A percentile compares a stretch with the other conserved stretches of the same genome.
Conservation (phyloP, 2,329 filamentous ascomycete species). For the Pseudogymnoascus sp. region DNA sequence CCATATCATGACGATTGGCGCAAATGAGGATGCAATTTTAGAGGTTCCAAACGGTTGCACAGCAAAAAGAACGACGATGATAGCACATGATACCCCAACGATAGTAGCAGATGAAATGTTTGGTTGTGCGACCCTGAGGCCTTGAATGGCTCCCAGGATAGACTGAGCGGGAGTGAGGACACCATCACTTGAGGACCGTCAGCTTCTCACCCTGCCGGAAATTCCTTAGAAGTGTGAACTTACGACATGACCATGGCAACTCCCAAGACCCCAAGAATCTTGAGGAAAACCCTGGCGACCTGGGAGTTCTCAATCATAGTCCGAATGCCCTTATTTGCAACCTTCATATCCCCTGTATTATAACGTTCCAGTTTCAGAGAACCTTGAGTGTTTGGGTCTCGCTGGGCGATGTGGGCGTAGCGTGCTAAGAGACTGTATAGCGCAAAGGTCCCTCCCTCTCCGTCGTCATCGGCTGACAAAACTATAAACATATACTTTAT, state of each 20-base stretch:
- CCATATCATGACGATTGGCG: constrained; percentile 63
- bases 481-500: constrained; percentile 64
- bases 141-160: constrained; percentile 63
- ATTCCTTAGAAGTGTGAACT: constrained; percentile 19
- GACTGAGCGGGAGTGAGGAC: constrained; percentile 65
- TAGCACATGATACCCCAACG: constrained; percentile 57
- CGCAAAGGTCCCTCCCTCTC: constrained; percentile 64
- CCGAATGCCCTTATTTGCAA: constrained; percentile 46
- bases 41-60: constrained; percentile 60
- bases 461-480: constrained; percentile 61
- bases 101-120: constrained; percentile 47
- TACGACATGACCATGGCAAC: constrained; percentile 58
- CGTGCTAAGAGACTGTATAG: constrained; percentile 59
- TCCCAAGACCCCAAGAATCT: constrained; percentile 57
- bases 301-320: constrained; percentile 51
- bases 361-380: constrained; percentile 54
- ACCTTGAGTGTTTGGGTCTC: constrained; percentile 50
- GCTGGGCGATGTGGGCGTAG: constrained; percentile 53
- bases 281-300: constrained; percentile 47
- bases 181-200: constrained; percentile 40
- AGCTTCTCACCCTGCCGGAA: constrained; percentile 6
- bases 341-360: constrained; percentile 48
- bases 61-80: constrained; percentile 56
- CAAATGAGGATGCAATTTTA: constrained; percentile 54
- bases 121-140: constrained; percentile 50